Base-by-base conservation (phyloP, 1,284 basidiomycete genomes). In the Ceratobasidium theobromae region DNA sequence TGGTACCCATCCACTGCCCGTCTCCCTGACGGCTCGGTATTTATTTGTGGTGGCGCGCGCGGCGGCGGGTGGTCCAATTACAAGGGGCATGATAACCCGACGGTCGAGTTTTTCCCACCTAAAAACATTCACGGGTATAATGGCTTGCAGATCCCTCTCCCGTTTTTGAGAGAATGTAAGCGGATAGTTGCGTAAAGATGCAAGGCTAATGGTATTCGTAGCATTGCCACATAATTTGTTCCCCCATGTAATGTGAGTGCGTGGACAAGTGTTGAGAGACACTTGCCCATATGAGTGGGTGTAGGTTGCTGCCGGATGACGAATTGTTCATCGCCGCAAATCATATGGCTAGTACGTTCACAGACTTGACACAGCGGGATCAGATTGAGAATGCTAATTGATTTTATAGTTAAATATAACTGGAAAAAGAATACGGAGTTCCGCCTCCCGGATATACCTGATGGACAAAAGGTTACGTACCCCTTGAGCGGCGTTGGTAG, bases 31-130 rank as follows among this genome's bases (percentile, higher is more conserved):
- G 91, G 90, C 14, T 90, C 88, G 68, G 84, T 84, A 5, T 87
- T 93, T 82, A 87, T 93, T 65, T 80, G 90, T 46, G 91, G 91
- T 1, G 91, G 91, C 27, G 87, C 88, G 8, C 84, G 82, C 70
- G 86, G 85, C 72, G 89, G 89, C 3, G 89, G 89, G 12, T 92
- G 88, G 86, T 89, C 89, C 70, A 90, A 91, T 73, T 90, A 89
- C 65, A 80, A 78, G n/a, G 87, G 86, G 1, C 82, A n/a, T n/a
- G 14, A 91, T 77, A 92, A 91, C 73, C 90, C 90, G 12, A 89
- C 88, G 0, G 77, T 89, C 70, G 91, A 93, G 74, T 92, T 84
- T 75, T 92, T 82, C 74, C 91, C 91, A 40, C 86, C 89, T 0
- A 91, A 91, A 74, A 79, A 81, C 65, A 85, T 89, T 64, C 78